Conservation (phyloP, 225 moss, liverwort and hornwort species). For the Polytrichum formosum region DNA sequence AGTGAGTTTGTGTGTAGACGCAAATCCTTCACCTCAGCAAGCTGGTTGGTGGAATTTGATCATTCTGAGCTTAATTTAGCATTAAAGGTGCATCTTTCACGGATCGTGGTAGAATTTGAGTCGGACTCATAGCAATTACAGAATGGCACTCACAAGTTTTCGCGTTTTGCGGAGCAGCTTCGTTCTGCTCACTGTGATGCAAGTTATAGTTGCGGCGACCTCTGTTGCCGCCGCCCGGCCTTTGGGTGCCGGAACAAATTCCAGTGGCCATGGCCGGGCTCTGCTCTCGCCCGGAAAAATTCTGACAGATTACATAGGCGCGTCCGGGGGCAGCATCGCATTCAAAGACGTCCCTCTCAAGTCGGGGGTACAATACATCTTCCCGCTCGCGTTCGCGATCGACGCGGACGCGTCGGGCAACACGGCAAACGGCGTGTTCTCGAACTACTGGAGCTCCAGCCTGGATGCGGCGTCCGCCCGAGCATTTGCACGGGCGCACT, state of each 20-base stretch:
- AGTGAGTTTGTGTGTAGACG: too few relatives aligned
- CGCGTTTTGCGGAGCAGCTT: background rate
- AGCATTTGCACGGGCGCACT: slow-evolving; percentile 10
- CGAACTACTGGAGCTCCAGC: slow-evolving; percentile 10
- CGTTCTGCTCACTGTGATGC: background rate
- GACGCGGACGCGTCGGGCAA: slow-evolving; percentile 20
- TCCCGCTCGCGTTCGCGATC: slow-evolving; percentile 26
- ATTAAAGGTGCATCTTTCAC: too few relatives aligned
- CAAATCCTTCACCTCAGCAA: too few relatives aligned
- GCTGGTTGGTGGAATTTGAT: too few relatives aligned
- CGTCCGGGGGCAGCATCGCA: slow-evolving; percentile 6
- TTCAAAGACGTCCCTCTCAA: slow-evolving; percentile 24
- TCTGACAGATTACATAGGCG: slow-evolving; percentile 12
- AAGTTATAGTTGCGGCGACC: background rate
- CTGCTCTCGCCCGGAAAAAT: background rate
- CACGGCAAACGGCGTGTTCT: slow-evolving; percentile 17
- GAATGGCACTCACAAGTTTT: background rate
- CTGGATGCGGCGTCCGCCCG: slow-evolving; percentile 9
- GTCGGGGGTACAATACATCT: slow-evolving; percentile 15
- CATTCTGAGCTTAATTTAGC: too few relatives aligned
- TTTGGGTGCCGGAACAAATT: background rate
- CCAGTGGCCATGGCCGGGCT: background rate
- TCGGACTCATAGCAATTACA: too few relatives aligned
- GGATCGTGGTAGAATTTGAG: too few relatives aligned
- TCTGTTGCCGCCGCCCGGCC: background rate